Conservation (phyloP, 2,329 filamentous ascomycete genomes). For the Colletotrichum endophyticum region DNA sequence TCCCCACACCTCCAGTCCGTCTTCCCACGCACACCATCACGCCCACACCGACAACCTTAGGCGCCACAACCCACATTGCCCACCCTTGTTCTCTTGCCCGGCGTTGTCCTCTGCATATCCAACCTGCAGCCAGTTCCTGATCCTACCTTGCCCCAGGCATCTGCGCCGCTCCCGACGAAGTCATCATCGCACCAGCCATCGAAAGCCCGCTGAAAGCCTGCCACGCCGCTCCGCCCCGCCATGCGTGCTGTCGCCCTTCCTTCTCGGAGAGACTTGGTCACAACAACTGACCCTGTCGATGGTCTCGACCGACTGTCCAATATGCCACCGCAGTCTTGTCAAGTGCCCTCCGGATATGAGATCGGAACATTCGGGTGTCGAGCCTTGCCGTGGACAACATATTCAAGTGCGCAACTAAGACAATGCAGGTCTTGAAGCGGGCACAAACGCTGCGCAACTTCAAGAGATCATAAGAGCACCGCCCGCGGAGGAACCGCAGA, state of each 20-base stretch:
- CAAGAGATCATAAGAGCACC: not conserved
- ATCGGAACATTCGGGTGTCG: not conserved
- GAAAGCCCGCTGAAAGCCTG: not conserved
- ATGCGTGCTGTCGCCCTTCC: not conserved
- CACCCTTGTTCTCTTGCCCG: not conserved
- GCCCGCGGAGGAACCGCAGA: not conserved
- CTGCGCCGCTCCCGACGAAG: constrained; percentile 1
- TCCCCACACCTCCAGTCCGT: not conserved
- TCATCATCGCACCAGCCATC: not conserved
- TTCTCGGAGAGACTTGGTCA: not conserved
- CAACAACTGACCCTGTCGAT: not conserved
- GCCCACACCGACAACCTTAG: not conserved
- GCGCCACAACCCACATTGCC: not conserved
- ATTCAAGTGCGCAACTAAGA: not conserved
- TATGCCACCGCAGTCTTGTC: not conserved
- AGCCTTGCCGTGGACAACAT: not conserved
- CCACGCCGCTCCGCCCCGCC: constrained; percentile 2
- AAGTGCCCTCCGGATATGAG: not conserved
- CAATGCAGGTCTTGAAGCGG: not conserved
- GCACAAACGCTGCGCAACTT: not conserved
- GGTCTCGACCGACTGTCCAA: not conserved
- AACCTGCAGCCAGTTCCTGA: constrained; percentile 1
- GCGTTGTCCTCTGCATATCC: not conserved
- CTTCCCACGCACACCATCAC: not conserved
- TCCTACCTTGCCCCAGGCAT: not conserved